Base-by-base conservation (phyloP, 306 rosid species). In the Vigna radiata region DNA sequence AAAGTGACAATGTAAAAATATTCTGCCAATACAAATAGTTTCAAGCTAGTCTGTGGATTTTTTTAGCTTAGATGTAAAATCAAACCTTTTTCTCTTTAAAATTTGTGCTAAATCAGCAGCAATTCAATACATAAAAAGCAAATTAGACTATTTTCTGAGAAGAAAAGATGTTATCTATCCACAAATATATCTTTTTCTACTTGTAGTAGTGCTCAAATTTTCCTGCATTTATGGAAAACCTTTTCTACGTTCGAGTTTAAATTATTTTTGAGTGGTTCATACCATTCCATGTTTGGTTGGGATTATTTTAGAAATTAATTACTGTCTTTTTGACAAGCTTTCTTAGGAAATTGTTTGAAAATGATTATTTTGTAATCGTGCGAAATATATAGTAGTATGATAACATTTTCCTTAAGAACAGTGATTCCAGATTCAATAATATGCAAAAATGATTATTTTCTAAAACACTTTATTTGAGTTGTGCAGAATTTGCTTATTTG, bases 21-120 rank as follows among this genome's bases (percentile, higher is more conserved):
- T 16, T 16, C 17, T 74, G 33, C 46, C 19, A 16, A 62, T 62
- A 31, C 49, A 47, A 47, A 61, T 62, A 29, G 71, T 75, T 75
- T 27, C 13, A 47, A 48, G 52, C 49, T 31, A 19, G 41, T 62
- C 13, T 62, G 7, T 33, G 36, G 33, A 59, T 59, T 16, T 23
- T 33, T 49, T 15, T 23, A 23, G 56, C 27, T 10, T 25, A 56
- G 33, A 23, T 31, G n/a, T 54, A 61, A 18, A 13, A 63, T 11
- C 6, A 13, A 54, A 54, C 31, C 7, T 6, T 31, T 60, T 27
- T 31, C 58, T 48, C 62, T 37, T 18, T 48, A 75, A 47, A 19
- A 47, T 49, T 62, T 46, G 37, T 59, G 13, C 25, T 12, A 31
- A 61, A 46, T 15, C n/a, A 18, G 48, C 14, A 60, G 52, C 6